These are phyloP conservation scores for Knoxdaviesia proteae DNA, from an alignment of 2,329 filamentous ascomycete genomes.

Conservation along the genomic window DNA sequence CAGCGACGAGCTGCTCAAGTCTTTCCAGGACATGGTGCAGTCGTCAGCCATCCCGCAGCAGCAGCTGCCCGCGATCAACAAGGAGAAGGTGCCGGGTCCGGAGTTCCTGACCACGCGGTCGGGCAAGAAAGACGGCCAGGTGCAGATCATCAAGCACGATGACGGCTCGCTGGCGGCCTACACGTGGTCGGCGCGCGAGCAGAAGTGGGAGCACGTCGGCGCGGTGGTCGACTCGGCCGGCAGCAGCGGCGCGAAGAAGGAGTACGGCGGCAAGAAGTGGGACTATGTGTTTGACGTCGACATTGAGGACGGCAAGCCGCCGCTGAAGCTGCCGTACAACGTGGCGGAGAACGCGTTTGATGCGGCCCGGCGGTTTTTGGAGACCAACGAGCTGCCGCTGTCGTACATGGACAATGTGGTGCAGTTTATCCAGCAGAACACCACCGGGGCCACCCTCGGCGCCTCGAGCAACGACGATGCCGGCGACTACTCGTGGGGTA, in stretches of 20 bases:
- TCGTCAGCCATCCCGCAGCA: slow-evolving; percentile 75
- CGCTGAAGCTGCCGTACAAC: slow-evolving; percentile 87
- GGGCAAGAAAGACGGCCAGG: slow-evolving; percentile 90
- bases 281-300: slow-evolving; percentile 96
- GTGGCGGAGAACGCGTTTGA: slow-evolving; percentile 84
- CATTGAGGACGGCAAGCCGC: slow-evolving; percentile 82
- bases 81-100: slow-evolving; percentile 73
- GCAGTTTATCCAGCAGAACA: slow-evolving; percentile 80
- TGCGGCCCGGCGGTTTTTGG: slow-evolving; percentile 73
- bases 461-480: slow-evolving; percentile 24
- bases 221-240: slow-evolving; percentile 80
- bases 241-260: slow-evolving; percentile 58
- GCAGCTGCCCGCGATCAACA: slow-evolving; percentile 66
- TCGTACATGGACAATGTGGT: slow-evolving; percentile 80
- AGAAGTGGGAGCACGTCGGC: slow-evolving; percentile 74
- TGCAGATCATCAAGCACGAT: slow-evolving; percentile 70
- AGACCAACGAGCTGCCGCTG: slow-evolving; percentile 71
- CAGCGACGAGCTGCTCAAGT: slow-evolving; percentile 40
- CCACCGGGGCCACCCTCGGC: slow-evolving; percentile 67
- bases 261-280: slow-evolving; percentile 70
- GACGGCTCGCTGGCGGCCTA: slow-evolving; percentile 73
- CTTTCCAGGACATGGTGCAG: slow-evolving; percentile 68
- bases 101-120: slow-evolving; percentile 66
- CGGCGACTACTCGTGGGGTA: slow-evolving; percentile 56
- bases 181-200: slow-evolving; percentile 54